Evolutionary conservation across 2,329 filamentous ascomycete genomes (phyloP).

Genomic region (Talaromyces funiculosus): DNA sequence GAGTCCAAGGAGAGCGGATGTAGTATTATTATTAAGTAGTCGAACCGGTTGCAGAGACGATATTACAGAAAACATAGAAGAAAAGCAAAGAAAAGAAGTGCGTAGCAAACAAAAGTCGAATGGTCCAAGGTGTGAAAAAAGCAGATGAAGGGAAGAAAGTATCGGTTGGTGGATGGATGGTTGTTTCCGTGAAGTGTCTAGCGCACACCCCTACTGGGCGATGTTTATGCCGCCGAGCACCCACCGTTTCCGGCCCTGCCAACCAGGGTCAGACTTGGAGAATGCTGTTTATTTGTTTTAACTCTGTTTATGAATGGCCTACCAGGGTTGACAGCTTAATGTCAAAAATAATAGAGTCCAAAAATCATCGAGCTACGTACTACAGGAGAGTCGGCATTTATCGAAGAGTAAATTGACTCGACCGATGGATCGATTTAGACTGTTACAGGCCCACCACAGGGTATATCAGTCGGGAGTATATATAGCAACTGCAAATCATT

Average conservation of each 20-base stretch:
- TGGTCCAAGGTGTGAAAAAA: not conserved
- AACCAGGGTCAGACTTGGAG: not conserved
- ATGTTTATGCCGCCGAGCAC: not conserved
- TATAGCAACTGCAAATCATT: not conserved
- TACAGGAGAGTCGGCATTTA: not conserved
- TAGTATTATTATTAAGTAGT: not conserved
- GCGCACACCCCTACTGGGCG: not conserved
- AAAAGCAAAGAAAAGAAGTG: not conserved
- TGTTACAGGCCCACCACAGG: not conserved
- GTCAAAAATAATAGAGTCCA: not conserved
- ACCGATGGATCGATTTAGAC: not conserved
- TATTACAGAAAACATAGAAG: not conserved
- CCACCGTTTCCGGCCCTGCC: not conserved
- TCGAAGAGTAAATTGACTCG: not conserved
- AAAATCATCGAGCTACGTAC: not conserved
- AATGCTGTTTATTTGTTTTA: not conserved
- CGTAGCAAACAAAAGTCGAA: not conserved
- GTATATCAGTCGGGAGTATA: not conserved
- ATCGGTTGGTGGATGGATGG: not conserved
- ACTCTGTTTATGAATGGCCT: too few relatives aligned
- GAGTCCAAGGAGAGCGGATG: not conserved
- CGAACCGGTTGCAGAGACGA: not conserved
- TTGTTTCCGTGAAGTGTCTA: conserved; percentile 4
- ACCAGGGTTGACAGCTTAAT: not conserved
- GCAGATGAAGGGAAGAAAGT: not conserved